phyloP scores from a whole-genome alignment of 2,329 filamentous ascomycete genomes.

The Trichoderma atrobrunneum region DNA sequence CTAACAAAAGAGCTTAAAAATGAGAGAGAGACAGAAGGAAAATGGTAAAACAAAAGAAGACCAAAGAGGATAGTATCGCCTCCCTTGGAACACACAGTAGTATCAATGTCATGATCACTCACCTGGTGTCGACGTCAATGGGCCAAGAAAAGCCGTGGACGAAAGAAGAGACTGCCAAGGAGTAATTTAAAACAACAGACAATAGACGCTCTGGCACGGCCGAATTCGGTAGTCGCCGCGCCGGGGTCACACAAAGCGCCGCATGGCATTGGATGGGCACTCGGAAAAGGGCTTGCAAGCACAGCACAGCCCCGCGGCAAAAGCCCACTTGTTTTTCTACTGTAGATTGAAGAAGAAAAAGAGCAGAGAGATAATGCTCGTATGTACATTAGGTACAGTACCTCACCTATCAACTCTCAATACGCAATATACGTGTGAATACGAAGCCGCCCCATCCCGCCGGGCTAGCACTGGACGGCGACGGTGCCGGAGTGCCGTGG shows the following conservation, averaged over 20 bases:
- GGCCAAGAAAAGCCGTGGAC: not conserved
- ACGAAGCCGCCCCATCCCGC: slow-evolving; percentile 12
- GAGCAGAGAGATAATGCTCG: not conserved
- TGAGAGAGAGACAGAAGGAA: not conserved
- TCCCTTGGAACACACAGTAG: not conserved
- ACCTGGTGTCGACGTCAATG: not conserved
- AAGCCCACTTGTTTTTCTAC: not conserved
- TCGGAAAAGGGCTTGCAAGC: not conserved
- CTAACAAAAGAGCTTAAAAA: not conserved
- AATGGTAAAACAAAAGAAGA: not conserved
- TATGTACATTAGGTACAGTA: not conserved
- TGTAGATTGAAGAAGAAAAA: not conserved
- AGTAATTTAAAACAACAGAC: not conserved
- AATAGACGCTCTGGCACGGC: not conserved
- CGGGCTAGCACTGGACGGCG: not conserved
- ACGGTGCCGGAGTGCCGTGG: slow-evolving; percentile 4
- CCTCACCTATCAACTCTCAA: not conserved
- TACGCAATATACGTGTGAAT: not conserved
- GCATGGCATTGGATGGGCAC: not conserved
- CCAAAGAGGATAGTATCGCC: not conserved
- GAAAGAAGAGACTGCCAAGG: not conserved
- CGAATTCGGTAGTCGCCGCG: slow-evolving; percentile 10
- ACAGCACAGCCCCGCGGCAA: slow-evolving; percentile 1
- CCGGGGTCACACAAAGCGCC: not conserved
- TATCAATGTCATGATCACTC: not conserved